These are phyloP conservation scores for Populus simonii DNA, from an alignment of 345 rosid genomes.

Conservation along the genomic window DNA sequence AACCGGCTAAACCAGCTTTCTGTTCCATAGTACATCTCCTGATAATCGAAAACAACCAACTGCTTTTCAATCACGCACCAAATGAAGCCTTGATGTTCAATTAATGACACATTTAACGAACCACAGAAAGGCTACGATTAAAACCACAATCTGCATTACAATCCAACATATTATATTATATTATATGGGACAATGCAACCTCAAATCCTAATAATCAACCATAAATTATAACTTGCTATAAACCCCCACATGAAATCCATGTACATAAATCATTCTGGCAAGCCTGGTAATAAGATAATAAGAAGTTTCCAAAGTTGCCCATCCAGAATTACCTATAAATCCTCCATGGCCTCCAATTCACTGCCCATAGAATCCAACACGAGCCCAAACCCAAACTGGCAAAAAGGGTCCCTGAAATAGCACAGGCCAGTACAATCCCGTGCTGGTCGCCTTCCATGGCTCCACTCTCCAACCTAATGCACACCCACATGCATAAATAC, in stretches of 20 bases:
- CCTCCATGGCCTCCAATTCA: slow-evolving; percentile 99
- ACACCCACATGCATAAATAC: slow-evolving; percentile 28
- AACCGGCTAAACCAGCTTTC: neutral
- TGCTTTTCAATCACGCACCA: neutral
- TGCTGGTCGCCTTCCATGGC: slow-evolving; percentile 84
- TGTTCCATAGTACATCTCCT: neutral
- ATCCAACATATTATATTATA: neutral
- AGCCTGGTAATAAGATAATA: neutral
- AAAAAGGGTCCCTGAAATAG: slow-evolving; percentile 83
- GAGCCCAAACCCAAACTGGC: slow-evolving; percentile 71
- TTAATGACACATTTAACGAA: neutral
- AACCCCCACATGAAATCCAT: slow-evolving; percentile 3
- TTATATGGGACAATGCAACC: neutral
- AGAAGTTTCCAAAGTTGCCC: neutral
- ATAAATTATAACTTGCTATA: neutral
- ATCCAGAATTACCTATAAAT: slow-evolving; percentile 64
- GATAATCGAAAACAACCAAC: neutral
- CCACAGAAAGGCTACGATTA: neutral
- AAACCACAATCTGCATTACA: neutral
- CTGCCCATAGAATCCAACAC: slow-evolving; percentile 82
- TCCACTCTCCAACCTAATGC: slow-evolving; percentile 49
- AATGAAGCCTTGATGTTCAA: neutral
- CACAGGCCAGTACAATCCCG: slow-evolving; percentile 62
- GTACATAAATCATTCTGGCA: neutral
- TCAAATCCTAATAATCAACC: slow-evolving; percentile 2